Percentiles rank a stretch among this genome's conserved stretches.
Conservation (phyloP, 108 stramenopile species). For the Fistulifera pelliculosa region DNA sequence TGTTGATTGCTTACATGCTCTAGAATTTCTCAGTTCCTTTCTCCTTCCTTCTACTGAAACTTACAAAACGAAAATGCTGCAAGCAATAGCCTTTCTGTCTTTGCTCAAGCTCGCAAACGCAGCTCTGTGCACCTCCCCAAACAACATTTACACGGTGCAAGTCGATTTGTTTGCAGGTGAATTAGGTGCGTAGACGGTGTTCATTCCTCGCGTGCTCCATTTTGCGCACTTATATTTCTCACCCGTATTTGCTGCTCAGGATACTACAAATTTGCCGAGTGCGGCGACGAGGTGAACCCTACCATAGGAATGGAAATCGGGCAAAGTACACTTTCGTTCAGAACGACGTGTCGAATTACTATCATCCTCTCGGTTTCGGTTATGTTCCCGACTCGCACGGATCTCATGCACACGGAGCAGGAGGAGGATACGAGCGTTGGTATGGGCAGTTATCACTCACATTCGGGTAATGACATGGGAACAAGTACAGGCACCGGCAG, state of each 20-base stretch:
- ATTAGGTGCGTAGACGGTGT: conserved; percentile 9
- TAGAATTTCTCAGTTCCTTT: too few relatives aligned
- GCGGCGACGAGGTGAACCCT: conserved; percentile 52
- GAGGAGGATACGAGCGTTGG: too few relatives aligned
- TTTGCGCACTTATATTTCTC: neutral
- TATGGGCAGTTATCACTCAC: too few relatives aligned
- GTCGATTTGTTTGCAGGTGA: conserved; percentile 24
- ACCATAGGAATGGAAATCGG: conserved; percentile 51
- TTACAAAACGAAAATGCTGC: too few relatives aligned
- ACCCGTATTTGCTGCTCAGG: conserved; percentile 18
- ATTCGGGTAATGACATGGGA: too few relatives aligned
- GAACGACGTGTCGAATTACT: conserved; percentile 7
- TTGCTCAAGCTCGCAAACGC: neutral
- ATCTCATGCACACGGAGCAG: conserved; percentile 56
- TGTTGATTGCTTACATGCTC: too few relatives aligned
- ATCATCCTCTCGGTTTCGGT: conserved; percentile 83
- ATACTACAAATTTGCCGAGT: conserved; percentile 66
- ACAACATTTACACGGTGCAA: conserved; percentile 11
- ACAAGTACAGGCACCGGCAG: too few relatives aligned
- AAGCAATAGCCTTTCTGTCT: too few relatives aligned
- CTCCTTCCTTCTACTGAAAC: too few relatives aligned
- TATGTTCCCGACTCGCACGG: conserved; percentile 71
- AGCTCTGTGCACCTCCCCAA: conserved; percentile 13
- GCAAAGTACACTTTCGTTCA: conserved; percentile 58
- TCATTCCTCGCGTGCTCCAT: neutral